Percentiles rank a stretch among this genome's conserved stretches.
Evolutionary conservation across 2,329 filamentous ascomycete species (phyloP).

Genomic region (Apiospora pterosperma): DNA sequence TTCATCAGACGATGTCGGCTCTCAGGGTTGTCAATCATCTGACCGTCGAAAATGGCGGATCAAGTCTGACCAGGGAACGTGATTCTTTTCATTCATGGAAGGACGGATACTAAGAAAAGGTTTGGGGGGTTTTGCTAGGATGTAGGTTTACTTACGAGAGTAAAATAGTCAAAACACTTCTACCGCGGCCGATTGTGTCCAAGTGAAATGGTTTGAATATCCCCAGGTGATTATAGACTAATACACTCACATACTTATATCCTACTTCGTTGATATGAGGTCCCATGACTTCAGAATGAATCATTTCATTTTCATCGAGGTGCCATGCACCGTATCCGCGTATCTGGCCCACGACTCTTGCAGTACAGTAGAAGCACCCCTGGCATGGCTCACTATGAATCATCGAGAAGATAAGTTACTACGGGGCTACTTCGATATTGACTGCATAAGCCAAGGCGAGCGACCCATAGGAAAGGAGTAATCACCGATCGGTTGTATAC

Average conservation of each 20-base stretch:
- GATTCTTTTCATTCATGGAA: neutral
- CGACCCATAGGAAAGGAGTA: too few relatives aligned
- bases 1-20: conserved; percentile 2
- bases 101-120: too few relatives aligned
- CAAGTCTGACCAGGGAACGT: conserved; percentile 1
- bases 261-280: neutral
- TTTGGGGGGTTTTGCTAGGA: neutral
- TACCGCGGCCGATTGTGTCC: neutral
- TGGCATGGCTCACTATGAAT: neutral
- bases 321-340: neutral
- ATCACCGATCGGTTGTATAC: too few relatives aligned
- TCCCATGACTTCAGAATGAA: neutral
- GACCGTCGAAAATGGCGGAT: neutral
- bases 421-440: too few relatives aligned
- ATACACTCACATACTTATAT: neutral
- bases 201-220: neutral
- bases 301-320: neutral
- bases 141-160: neutral
- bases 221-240: neutral
- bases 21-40: neutral
- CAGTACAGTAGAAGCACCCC: neutral
- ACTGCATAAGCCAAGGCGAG: too few relatives aligned
- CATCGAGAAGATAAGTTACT: neutral
- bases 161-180: neutral
- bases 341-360: neutral